These are phyloP conservation scores for Colletotrichum musae DNA, from an alignment of 2,329 filamentous ascomycete genomes.

Conservation along the genomic window DNA sequence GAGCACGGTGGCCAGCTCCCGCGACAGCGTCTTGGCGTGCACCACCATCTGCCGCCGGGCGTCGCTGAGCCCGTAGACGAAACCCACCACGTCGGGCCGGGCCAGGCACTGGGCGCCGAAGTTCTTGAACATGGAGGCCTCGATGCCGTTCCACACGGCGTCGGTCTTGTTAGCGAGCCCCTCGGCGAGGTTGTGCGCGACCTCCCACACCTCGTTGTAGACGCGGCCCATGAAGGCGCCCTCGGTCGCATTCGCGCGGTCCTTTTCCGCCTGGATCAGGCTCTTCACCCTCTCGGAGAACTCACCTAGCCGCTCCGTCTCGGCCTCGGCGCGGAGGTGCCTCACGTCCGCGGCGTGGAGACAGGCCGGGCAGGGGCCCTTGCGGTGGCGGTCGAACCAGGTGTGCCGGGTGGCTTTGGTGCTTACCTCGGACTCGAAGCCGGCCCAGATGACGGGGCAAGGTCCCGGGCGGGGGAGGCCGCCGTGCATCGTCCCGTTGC, in stretches of 20 bases:
- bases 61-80: constrained; percentile 9
- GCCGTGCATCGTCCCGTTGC: constrained; percentile 8
- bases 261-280: background rate
- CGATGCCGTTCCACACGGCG: constrained; percentile 25
- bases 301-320: constrained; percentile 12
- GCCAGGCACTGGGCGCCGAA: constrained; percentile 15
- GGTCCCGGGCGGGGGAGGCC: constrained; percentile 13
- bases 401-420: constrained; percentile 18
- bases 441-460: constrained; percentile 29
- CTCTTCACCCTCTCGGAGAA: constrained; percentile 15
- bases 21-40: constrained; percentile 2
- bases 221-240: constrained; percentile 9
- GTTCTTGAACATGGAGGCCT: constrained; percentile 14
- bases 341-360: background rate
- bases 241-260: constrained; percentile 1
- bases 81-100: background rate
- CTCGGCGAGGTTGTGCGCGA: constrained; percentile 11
- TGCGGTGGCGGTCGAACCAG: background rate
- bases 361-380: constrained; percentile 21
- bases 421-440: constrained; percentile 27
- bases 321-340: constrained; percentile 5
- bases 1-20: constrained; percentile 30
- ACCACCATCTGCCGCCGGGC: constrained; percentile 11
- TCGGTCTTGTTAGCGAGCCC: constrained; percentile 7
- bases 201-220: constrained; percentile 31